Evolutionary conservation across 192 early-diverging fungal species (phyloP).

Genomic region (Umbelopsis ramanniana): DNA sequence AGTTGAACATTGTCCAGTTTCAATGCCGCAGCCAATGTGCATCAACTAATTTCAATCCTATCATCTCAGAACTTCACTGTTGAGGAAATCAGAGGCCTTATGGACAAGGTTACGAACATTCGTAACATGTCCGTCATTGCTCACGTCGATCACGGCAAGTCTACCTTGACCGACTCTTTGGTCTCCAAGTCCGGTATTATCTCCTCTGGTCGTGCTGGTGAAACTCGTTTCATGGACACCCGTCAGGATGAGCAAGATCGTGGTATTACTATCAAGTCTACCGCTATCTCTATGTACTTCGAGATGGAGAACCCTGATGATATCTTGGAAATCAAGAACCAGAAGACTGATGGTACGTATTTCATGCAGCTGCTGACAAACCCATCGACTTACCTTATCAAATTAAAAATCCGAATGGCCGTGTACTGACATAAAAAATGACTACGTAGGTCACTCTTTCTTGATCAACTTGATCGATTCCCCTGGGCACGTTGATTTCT

Average conservation of each 20-base stretch:
- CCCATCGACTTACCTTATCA: not conserved
- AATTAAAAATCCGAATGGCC: conserved; percentile 3
- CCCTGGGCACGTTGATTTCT: conserved; percentile 99
- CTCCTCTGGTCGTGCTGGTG: conserved; percentile 91
- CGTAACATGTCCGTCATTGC: conserved; percentile 99
- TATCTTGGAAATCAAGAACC: conserved; percentile 78
- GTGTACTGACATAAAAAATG: not conserved
- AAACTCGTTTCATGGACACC: conserved; percentile 97
- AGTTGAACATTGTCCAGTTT: not conserved
- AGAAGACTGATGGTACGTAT: conserved; percentile 76
- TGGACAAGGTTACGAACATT: conserved; percentile 79
- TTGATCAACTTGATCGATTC: conserved; percentile 99
- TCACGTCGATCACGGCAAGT: conserved; percentile 99
- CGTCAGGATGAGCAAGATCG: conserved; percentile 98
- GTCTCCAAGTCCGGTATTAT: conserved; percentile 99
- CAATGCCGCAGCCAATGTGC: not conserved
- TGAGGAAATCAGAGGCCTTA: conserved; percentile 55
- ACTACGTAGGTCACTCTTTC: conserved; percentile 75
- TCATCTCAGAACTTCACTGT: conserved; percentile 51
- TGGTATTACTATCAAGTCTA: conserved; percentile 99
- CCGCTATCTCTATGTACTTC: conserved; percentile 99
- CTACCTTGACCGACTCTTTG: conserved; percentile 93
- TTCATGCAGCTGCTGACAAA: conserved; percentile 9
- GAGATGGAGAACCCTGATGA: conserved; percentile 82
- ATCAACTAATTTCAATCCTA: not conserved